Evolutionary conservation across 495 filamentous ascomycete genomes (phyloP).

Genomic region (Talaromyces liani): DNA sequence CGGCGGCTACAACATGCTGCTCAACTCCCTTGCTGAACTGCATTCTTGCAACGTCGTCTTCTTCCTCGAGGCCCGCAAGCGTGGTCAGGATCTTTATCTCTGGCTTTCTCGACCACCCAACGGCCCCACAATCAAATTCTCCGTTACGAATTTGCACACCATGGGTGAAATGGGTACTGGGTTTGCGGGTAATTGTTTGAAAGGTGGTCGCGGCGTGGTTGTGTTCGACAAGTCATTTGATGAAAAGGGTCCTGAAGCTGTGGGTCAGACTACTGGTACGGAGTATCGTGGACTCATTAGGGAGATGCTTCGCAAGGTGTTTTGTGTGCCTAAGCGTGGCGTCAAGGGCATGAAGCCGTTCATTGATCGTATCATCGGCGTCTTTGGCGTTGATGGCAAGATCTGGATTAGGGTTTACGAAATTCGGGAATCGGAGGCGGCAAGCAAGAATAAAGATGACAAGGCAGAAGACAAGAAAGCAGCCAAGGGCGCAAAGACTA

Average conservation of each 20-base stretch:
- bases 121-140: conserved; percentile 80
- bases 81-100: conserved; percentile 75
- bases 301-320: conserved; percentile 85
- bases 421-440: conserved; percentile 70
- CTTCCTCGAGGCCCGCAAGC: conserved; percentile 92
- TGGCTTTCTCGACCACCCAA: conserved; percentile 95
- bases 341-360: conserved; percentile 91
- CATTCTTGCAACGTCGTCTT: conserved; percentile 99
- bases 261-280: conserved; percentile 30
- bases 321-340: conserved; percentile 78
- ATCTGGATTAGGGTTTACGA: conserved; percentile 97
- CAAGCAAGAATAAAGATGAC: conserved; percentile 25
- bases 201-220: conserved; percentile 89
- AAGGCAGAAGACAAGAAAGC: conserved; percentile 27
- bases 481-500: conserved; percentile 22
- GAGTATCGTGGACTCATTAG: conserved; percentile 39
- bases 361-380: conserved; percentile 86
- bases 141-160: conserved; percentile 65
- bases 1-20: conserved; percentile 61
- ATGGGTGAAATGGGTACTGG: conserved; percentile 81
- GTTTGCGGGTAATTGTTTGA: conserved; percentile 89
- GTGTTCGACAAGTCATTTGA: conserved; percentile 88
- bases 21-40: conserved; percentile 94
- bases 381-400: conserved; percentile 89
- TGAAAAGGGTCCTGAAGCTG: conserved; percentile 40